Evolutionary conservation across 495 filamentous ascomycete species (phyloP).

Genomic region (Xylaria telfairii): DNA sequence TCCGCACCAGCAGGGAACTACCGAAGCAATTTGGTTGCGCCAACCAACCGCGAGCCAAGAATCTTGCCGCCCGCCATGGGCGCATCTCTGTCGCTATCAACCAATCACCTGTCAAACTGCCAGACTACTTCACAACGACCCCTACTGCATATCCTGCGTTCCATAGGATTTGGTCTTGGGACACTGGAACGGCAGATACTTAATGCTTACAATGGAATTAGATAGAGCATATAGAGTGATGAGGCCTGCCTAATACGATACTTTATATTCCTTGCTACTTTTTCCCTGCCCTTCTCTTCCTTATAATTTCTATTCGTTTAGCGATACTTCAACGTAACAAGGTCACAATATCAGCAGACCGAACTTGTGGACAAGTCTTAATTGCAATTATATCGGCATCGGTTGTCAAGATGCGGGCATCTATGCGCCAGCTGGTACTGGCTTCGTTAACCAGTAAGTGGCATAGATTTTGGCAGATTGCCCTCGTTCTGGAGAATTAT

Average conservation of each 20-base stretch:
- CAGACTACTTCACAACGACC: not conserved
- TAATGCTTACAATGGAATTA: not conserved
- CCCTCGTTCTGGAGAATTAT: not conserved
- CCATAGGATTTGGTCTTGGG: not conserved
- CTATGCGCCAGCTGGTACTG: slow-evolving; percentile 33
- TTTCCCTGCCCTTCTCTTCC: not conserved
- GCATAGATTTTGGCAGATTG: not conserved
- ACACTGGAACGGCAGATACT: too few relatives aligned
- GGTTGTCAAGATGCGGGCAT: slow-evolving; percentile 27
- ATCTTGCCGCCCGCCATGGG: slow-evolving; percentile 1
- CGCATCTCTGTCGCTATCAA: not conserved
- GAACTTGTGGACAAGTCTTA: not conserved
- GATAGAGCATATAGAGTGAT: not conserved
- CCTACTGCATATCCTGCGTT: not conserved
- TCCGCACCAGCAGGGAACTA: not conserved
- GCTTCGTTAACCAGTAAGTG: slow-evolving; percentile 26
- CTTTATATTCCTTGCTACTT: not conserved
- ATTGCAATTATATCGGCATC: not conserved
- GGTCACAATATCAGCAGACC: not conserved
- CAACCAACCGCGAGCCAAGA: slow-evolving; percentile 15
- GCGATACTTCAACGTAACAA: not conserved
- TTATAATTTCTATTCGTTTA: not conserved
- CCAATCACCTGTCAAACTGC: not conserved
- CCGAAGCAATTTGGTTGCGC: not conserved
- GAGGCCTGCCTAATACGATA: not conserved